Conservation (phyloP, 2,329 filamentous ascomycete genomes). For the Fusarium sambucinum region DNA sequence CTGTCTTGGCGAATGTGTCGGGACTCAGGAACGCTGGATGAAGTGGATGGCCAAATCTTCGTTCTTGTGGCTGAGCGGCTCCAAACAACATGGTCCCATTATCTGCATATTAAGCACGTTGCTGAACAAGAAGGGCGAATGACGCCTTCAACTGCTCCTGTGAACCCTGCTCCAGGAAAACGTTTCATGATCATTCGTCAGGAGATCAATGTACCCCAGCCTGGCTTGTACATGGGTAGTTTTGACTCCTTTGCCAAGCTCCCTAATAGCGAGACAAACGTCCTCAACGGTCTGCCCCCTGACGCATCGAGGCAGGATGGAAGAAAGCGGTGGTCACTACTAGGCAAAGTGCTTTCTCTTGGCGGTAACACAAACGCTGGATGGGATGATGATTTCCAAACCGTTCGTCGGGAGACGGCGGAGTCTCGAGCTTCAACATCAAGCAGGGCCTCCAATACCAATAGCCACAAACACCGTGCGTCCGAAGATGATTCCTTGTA, state of each 20-base stretch:
- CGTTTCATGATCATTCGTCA: conserved; percentile 90
- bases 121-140: conserved; percentile 68
- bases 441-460: conserved; percentile 51
- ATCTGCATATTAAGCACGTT: conserved; percentile 77
- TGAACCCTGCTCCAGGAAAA: conserved; percentile 85
- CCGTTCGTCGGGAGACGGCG: conserved; percentile 63
- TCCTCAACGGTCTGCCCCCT: conserved; percentile 46
- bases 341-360: conserved; percentile 71
- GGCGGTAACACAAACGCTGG: conserved; percentile 37
- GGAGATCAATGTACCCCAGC: conserved; percentile 67
- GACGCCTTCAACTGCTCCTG: conserved; percentile 81
- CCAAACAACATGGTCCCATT: conserved; percentile 81
- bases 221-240: conserved; percentile 59
- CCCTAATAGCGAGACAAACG: conserved; percentile 39
- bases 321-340: conserved; percentile 73
- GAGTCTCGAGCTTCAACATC: conserved; percentile 55
- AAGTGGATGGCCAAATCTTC: conserved; percentile 77
- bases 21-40: conserved; percentile 74
- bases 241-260: conserved; percentile 61
- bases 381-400: conserved; percentile 62
- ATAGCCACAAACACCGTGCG: conserved; percentile 51
- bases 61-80: conserved; percentile 75
- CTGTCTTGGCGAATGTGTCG: conserved; percentile 90
- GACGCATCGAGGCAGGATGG: conserved; percentile 53
- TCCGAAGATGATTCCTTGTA: conserved; percentile 67